These are phyloP conservation scores for Penicillium rolfsii DNA, from an alignment of 2,329 filamentous ascomycete genomes.

Conservation along the genomic window DNA sequence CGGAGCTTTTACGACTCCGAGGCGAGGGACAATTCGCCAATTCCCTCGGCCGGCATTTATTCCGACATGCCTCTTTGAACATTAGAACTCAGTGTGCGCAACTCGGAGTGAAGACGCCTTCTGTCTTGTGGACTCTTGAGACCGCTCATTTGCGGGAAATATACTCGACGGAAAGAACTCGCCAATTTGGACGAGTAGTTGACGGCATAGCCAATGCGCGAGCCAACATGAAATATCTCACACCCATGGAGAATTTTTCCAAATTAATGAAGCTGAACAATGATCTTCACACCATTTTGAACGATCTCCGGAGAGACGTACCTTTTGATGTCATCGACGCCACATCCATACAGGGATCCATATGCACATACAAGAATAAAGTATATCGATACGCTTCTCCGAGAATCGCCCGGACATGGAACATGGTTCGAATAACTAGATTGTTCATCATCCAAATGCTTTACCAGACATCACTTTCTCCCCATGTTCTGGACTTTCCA, in stretches of 20 bases:
- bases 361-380: neutral
- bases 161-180: neutral
- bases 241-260: neutral
- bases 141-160: neutral
- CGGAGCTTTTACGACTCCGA: neutral
- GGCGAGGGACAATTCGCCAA: neutral
- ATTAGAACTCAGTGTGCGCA: constrained; percentile 1
- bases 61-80: constrained; percentile 5
- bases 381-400: neutral
- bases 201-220: constrained; percentile 1
- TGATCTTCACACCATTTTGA: neutral
- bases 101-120: neutral
- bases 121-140: neutral
- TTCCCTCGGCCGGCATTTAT: constrained; percentile 1
- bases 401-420: neutral
- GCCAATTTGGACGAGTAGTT: neutral
- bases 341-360: neutral
- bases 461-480: neutral
- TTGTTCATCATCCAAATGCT: constrained; percentile 1
- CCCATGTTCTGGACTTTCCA: neutral
- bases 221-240: neutral
- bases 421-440: neutral
- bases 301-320: neutral
- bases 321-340: neutral
- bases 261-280: neutral